Evolutionary conservation across 2,329 filamentous ascomycete species (phyloP).

Genomic region (Bipolaris zeicola): DNA sequence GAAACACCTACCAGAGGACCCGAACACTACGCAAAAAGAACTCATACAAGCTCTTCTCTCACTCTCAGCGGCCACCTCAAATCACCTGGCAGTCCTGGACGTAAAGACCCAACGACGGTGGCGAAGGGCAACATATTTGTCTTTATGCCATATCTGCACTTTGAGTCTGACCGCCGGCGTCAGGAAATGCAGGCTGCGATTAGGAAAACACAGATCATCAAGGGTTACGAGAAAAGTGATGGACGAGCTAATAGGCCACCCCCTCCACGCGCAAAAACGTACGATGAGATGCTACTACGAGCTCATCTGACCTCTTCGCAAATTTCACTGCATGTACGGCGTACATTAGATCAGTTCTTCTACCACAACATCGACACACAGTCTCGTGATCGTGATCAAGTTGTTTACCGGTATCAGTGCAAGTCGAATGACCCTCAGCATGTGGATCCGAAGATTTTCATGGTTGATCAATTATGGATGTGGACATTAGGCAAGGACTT

Average conservation of each 20-base stretch:
- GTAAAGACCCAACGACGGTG: conserved; percentile 39
- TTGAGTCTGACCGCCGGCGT: conserved; percentile 63
- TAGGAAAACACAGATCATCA: conserved; percentile 39
- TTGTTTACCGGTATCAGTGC: conserved; percentile 65
- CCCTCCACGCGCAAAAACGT: conserved; percentile 34
- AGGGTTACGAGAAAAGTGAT: conserved; percentile 26
- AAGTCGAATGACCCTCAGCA: conserved; percentile 38
- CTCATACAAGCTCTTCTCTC: conserved; percentile 31
- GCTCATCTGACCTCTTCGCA: conserved; percentile 56
- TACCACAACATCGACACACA: conserved; percentile 68
- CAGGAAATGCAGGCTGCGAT: conserved; percentile 64
- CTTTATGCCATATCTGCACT: conserved; percentile 70
- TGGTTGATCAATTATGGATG: conserved; percentile 73
- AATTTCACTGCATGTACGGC: conserved; percentile 61
- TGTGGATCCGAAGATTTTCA: conserved; percentile 65
- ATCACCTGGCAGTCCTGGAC: conserved; percentile 45
- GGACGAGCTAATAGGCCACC: conserved; percentile 23
- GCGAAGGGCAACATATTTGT: conserved; percentile 48
- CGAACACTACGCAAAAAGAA: conserved; percentile 31
- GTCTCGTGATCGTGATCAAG: conserved; percentile 65
- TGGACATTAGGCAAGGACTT: conserved; percentile 65
- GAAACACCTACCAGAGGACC: conserved; percentile 36
- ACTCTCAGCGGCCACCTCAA: conserved; percentile 34
- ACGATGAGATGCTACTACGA: conserved; percentile 56
- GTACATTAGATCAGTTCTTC: conserved; percentile 70